A percentile compares a stretch with the other conserved stretches of the same genome.
Evolutionary conservation across 176 grass and related monocot species (phyloP).

Genomic region (Cenchrus fungigraminus): DNA sequence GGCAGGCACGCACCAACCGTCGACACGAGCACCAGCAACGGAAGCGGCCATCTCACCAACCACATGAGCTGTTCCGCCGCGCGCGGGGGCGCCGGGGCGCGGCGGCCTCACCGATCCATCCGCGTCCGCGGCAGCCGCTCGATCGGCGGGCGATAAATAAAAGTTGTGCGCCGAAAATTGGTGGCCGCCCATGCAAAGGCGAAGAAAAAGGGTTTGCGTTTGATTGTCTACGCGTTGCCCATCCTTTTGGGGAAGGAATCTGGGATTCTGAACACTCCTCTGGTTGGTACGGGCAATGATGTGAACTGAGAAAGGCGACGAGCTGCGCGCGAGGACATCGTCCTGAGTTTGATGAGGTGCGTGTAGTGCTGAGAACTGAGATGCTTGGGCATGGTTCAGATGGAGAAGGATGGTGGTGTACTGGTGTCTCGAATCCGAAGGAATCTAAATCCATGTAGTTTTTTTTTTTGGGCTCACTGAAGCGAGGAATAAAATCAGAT

Average conservation of each 20-base stretch:
- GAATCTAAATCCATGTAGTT: not conserved
- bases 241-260: not conserved
- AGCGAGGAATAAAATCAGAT: not conserved
- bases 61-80: conserved; percentile 47
- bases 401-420: not conserved
- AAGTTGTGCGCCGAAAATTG: not conserved
- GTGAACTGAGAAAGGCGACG: not conserved
- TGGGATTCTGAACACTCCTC: not conserved
- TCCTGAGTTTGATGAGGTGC: not conserved
- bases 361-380: not conserved
- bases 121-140: not conserved
- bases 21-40: conserved; percentile 49
- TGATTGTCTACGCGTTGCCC: not conserved
- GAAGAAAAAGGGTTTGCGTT: not conserved
- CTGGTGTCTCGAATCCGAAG: not conserved
- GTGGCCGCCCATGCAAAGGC: not conserved
- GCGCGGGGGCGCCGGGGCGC: too few species aligned
- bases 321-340: not conserved
- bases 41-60: conserved; percentile 48
- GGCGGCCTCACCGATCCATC: not conserved
- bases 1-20: conserved; percentile 39
- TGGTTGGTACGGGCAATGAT: not conserved
- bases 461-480: not conserved
- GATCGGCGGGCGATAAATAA: not conserved
- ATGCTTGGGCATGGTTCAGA: not conserved